Percentiles rank a stretch among this genome's conserved stretches.
These are phyloP conservation scores for Medakamo hakoo DNA, from an alignment of 139 green algal species.

Conservation along the genomic window DNA sequence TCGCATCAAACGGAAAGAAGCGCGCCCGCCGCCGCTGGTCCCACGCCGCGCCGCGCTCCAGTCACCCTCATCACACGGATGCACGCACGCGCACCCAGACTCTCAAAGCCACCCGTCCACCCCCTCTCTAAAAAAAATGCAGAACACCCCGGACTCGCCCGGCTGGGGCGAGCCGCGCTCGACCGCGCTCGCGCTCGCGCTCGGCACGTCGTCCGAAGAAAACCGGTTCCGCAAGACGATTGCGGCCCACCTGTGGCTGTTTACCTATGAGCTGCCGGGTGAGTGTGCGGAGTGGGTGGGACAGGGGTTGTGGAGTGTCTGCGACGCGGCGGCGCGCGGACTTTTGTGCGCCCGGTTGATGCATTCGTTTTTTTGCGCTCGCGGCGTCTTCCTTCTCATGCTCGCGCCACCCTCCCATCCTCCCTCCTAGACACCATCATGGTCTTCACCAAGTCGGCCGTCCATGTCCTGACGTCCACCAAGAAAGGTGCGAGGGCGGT, in stretches of 20 bases:
- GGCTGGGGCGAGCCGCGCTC: constrained; percentile 1
- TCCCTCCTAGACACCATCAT: constrained; percentile 67
- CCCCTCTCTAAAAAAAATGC: background rate
- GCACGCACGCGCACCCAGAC: too few relatives aligned
- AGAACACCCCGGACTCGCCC: background rate
- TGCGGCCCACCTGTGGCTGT: constrained; percentile 82
- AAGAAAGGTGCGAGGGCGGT: too few relatives aligned
- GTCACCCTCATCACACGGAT: too few relatives aligned
- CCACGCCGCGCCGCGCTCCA: too few relatives aligned
- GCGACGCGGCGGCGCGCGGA: background rate
- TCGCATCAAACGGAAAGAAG: too few relatives aligned
- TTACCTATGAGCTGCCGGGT: constrained; percentile 87
- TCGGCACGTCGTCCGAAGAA: constrained; percentile 32
- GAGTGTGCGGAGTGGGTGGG: background rate
- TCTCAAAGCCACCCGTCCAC: too few relatives aligned
- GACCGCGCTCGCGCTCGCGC: constrained; percentile 26
- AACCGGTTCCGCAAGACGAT: constrained; percentile 82
- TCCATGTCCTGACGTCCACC: constrained; percentile 64
- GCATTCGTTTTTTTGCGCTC: background rate
- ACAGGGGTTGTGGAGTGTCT: background rate
- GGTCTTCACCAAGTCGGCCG: constrained; percentile 44
- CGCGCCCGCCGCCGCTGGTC: too few relatives aligned
- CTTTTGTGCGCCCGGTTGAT: background rate
- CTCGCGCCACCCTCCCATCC: background rate
- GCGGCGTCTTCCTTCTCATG: background rate